phyloP scores from a whole-genome alignment of 192 early-diverging fungal genomes.

The Chytriomyces sp. region DNA sequence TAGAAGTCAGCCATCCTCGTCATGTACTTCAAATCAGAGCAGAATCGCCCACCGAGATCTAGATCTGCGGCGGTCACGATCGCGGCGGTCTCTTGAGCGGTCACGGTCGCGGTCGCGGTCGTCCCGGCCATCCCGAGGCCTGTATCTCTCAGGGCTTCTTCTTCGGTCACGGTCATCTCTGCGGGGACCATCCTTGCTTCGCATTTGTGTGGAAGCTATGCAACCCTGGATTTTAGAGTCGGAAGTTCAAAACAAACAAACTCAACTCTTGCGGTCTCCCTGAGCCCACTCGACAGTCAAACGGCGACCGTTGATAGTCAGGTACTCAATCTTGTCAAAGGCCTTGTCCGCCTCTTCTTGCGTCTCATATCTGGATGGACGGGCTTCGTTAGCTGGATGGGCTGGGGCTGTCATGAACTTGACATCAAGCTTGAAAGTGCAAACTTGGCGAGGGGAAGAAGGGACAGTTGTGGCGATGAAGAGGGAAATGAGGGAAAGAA shows the following conservation, averaged over 20 bases:
- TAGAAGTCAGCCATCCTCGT: too few relatives aligned
- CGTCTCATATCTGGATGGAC: constrained; percentile 34
- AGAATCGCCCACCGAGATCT: neutral
- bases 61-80: neutral
- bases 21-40: neutral
- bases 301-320: constrained; percentile 47
- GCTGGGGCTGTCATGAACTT: constrained; percentile 15
- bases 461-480: neutral
- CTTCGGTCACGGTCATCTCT: neutral
- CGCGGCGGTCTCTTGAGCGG: constrained; percentile 1
- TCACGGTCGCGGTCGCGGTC: neutral
- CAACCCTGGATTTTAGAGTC: neutral
- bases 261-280: constrained; percentile 45
- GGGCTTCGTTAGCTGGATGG: constrained; percentile 3
- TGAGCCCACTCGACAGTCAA: constrained; percentile 54
- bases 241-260: neutral
- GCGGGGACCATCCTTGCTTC: neutral
- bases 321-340: constrained; percentile 52
- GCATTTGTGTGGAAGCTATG: constrained; percentile 41
- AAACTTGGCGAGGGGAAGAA: constrained; percentile 1
- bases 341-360: constrained; percentile 50
- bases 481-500: neutral
- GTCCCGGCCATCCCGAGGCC: neutral
- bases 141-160: constrained; percentile 10
- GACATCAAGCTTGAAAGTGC: neutral